Conservation (phyloP, 495 filamentous ascomycete genomes). For the Neurospora cerealis region DNA sequence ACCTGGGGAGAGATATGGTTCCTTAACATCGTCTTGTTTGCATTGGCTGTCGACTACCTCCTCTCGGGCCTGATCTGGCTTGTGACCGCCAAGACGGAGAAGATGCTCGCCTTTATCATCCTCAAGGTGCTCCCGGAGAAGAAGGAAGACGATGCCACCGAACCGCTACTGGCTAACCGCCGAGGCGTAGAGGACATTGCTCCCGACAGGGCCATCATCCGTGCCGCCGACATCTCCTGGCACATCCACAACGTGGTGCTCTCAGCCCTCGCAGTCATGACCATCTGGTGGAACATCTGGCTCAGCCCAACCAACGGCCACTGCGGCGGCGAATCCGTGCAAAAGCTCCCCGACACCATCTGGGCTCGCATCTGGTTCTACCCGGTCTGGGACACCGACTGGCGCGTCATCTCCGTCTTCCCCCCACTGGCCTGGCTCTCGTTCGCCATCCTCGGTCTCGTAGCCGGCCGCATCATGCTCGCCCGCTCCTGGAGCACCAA, state of each 20-base stretch:
- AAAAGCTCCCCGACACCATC: constrained; percentile 2
- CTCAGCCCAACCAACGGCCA: constrained; percentile 20
- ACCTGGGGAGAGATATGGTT: constrained; percentile 18
- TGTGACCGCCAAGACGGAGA: constrained; percentile 13
- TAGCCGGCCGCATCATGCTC: constrained; percentile 25
- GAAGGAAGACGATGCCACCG: constrained; percentile 9
- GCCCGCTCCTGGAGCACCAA: constrained; percentile 13
- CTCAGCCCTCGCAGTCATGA: constrained; percentile 9
- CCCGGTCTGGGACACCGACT: not conserved
- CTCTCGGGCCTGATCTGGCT: constrained; percentile 23
- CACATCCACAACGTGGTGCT: constrained; percentile 20
- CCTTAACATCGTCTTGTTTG: constrained; percentile 24
- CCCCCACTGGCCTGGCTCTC: constrained; percentile 27
- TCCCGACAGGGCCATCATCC: constrained; percentile 13
- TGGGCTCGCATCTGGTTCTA: constrained; percentile 22
- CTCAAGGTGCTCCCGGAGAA: constrained; percentile 10
- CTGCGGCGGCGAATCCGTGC: constrained; percentile 7
- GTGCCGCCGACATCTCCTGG: constrained; percentile 21
- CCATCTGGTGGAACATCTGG: constrained; percentile 28
- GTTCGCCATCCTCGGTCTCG: constrained; percentile 25
- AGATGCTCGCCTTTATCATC: constrained; percentile 8
- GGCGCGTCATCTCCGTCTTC: constrained; percentile 16
- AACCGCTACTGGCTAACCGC: constrained; percentile 11
- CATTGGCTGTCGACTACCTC: constrained; percentile 25
- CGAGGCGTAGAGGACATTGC: constrained; percentile 4